Percentiles rank a stretch among this genome's conserved stretches.
Evolutionary conservation across 331 rosid species (phyloP).

Genomic region (Quercus lobata): DNA sequence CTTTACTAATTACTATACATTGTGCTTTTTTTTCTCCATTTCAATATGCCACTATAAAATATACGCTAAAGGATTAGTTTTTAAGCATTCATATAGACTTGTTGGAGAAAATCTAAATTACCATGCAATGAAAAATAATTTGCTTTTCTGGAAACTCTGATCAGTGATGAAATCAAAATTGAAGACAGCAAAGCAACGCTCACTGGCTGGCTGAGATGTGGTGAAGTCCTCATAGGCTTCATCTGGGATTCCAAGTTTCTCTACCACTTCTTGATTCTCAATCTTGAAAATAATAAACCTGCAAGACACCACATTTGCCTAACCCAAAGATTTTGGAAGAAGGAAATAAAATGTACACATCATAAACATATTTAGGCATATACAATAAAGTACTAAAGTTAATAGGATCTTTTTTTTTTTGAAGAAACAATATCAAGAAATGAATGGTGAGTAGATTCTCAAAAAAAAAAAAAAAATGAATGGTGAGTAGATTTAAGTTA

Average conservation of each 20-base stretch:
- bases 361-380: neutral
- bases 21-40: neutral
- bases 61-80: neutral
- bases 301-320: constrained; percentile 74
- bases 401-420: neutral
- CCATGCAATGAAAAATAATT: constrained; percentile 96
- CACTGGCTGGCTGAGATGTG: constrained; percentile 56
- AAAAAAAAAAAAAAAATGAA: too few relatives aligned
- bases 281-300: constrained; percentile 78
- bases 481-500: too few relatives aligned
- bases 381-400: neutral
- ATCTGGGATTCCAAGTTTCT: constrained; percentile 54
- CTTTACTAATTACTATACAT: neutral
- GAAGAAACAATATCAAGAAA: neutral
- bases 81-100: neutral
- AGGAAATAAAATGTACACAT: neutral
- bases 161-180: constrained; percentile 65
- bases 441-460: too few relatives aligned
- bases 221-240: constrained; percentile 62
- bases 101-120: constrained; percentile 10
- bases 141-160: constrained; percentile 61
- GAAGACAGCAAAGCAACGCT: constrained; percentile 79
- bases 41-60: neutral
- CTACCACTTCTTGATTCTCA: constrained; percentile 64
- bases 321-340: constrained; percentile 1